Base-by-base conservation (phyloP, 208 protist genomes). In the Sergeia podlipaevii region DNA sequence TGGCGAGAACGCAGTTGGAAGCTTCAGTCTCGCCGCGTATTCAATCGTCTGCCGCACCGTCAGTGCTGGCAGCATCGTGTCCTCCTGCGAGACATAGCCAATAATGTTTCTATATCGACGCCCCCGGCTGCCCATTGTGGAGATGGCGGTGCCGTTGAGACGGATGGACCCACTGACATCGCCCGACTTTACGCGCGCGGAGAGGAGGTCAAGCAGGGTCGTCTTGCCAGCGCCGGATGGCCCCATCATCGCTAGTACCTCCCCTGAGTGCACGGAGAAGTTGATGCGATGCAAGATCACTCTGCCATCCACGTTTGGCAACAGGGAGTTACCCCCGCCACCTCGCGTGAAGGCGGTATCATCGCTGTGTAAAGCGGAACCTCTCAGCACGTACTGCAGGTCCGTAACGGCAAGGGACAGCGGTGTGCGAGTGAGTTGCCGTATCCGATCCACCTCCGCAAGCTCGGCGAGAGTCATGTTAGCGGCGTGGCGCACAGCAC, bases 21-120 rank as follows among this genome's bases (percentile, higher is more conserved):
- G 80, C 47, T 94, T 91, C n/a, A 97, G 71, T 2, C 80, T 66
- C 6, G 93, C 93, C 5, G 84, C 81, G 70, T 95, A 97, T 37
- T 77, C 59, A 61, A 97, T 82, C 0, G 81, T 93, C 63, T 97
- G 79, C 23, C 67, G 52, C 20, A 96, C 93, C 15, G 93, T 96
- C 30, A 97, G 55, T 2, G 74, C 74, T 11, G 85, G 80, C 60
- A 96, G 71, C 6, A 97, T 73, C 17, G 80, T 93, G 71, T 96
- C 90, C 46, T 97, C 93, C 71, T 96, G 93, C 10, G 85, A 93
- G 13, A 96, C 90, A 54, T 96, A 96, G 32, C 89, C 90, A 52
- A 93, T 79, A 51, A 95, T 72, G 69, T 87, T 88, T 34, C 80
- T 71, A 70, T 95, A 97, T 60, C 74, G 51, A 11, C 54, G 18